These are phyloP conservation scores for Sugiyamaella pinicola DNA, from an alignment of 1,139 yeast species.

Conservation along the genomic window DNA sequence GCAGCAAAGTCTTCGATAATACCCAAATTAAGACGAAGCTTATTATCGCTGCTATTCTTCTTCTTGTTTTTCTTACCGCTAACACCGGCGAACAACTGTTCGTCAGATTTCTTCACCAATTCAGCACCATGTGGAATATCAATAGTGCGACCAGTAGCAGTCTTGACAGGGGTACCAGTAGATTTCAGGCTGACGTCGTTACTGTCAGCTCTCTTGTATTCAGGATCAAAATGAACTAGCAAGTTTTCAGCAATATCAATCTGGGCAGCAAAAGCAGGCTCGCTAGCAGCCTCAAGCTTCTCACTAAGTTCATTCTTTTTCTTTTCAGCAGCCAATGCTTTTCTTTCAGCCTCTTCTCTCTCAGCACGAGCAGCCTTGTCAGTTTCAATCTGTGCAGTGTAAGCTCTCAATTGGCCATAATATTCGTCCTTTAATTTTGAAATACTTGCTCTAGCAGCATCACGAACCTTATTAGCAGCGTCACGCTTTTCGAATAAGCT, in stretches of 20 bases:
- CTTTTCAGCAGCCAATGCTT: slow-evolving; percentile 42
- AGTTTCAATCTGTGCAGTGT: slow-evolving; percentile 52
- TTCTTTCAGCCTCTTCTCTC: slow-evolving; percentile 59
- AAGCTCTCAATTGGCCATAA: slow-evolving; percentile 39
- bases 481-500: slow-evolving; percentile 66
- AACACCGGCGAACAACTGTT: slow-evolving; percentile 55
- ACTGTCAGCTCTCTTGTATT: slow-evolving; percentile 52
- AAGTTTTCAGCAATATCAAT: slow-evolving; percentile 72
- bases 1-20: slow-evolving; percentile 77
- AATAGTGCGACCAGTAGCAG: slow-evolving; percentile 42
- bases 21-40: slow-evolving; percentile 78
- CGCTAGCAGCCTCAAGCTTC: slow-evolving; percentile 69
- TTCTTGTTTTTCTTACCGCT: slow-evolving; percentile 57
- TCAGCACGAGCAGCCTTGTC: slow-evolving; percentile 60
- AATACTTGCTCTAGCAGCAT: slow-evolving; percentile 61
- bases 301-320: slow-evolving; percentile 50
- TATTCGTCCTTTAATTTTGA: slow-evolving; percentile 53
- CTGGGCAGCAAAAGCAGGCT: slow-evolving; percentile 83
- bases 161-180: slow-evolving; percentile 17
- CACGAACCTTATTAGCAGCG: slow-evolving; percentile 68
- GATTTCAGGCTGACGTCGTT: slow-evolving; percentile 21
- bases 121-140: slow-evolving; percentile 67
- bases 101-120: slow-evolving; percentile 63
- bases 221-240: slow-evolving; percentile 75
- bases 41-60: slow-evolving; percentile 42